Evolutionary conservation across 257 asterid genomes (phyloP), one percentile per base, ranked within the genome.

Genomic region (Lithospermum erythrorhizon): DNA sequence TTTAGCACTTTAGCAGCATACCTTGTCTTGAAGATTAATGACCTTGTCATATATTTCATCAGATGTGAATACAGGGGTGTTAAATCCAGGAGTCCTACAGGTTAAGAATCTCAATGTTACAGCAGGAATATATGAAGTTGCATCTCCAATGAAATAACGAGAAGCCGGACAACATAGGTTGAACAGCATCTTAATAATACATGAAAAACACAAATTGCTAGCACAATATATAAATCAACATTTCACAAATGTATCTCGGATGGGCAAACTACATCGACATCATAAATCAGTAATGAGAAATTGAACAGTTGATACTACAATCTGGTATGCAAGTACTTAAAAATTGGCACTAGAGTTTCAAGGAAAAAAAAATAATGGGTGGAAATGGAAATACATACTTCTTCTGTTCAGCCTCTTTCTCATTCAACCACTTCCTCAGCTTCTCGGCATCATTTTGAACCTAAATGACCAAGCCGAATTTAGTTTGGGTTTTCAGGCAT

Each of bases 11-110:
- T 9, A 57, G 35, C 64, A 51, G 56, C 29, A 55, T 75, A 91
- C 98, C 97, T 81, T 87, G 66, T 83, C 87, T 72, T 93, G 98
- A 74, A 93, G 87, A 75, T 84, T 79, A 48, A 84, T 75, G 66
- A 86, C 72, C 78, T 84, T 86, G 7, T 47, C 77, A 55, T 84
- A 77, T 51, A 93, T 86, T 79, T 89, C 97, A 62, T 86, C 94
- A n/a, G 98, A 89, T 53, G 93, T 84, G 80, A 89, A 81, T 19
- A 78, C 86, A 17, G 97, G 95, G 52, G 80, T 80, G 76, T 75
- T 75, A 48, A 74, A 65, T 70, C 73, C 81, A 55, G 95, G 74
- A 63, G 72, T 78, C 90, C 98, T 93, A 49, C 41, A 53, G 19
- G 17, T 24, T 1, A 47, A 19, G 30, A 18, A 24, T 10, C 45